These are phyloP conservation scores for Mycotypha africana DNA, from an alignment of 371 early-diverging fungal genomes.

Conservation along the genomic window DNA sequence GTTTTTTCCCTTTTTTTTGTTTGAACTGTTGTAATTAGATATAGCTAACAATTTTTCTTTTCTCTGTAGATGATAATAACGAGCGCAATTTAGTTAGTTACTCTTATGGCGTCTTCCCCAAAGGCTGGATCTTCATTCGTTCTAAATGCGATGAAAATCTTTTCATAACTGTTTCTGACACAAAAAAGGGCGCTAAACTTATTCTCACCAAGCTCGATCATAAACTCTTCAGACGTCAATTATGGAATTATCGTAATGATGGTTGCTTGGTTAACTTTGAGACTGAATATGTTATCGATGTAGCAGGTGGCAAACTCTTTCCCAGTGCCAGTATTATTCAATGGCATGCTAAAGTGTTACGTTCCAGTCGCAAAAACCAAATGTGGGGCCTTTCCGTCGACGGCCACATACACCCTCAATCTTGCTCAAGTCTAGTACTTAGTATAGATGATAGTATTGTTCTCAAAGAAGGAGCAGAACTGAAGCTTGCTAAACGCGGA, in stretches of 20 bases:
- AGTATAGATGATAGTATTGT: slow-evolving; percentile 12
- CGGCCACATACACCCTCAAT: slow-evolving; percentile 37
- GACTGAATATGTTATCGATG: slow-evolving; percentile 49
- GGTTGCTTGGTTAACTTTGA: slow-evolving; percentile 50
- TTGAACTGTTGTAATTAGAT: too few species aligned
- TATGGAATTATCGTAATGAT: slow-evolving; percentile 52
- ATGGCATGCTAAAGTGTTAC: slow-evolving; percentile 31
- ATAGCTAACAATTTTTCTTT: background rate
- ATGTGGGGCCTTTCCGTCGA: slow-evolving; percentile 40
- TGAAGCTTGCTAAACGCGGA: slow-evolving; percentile 28
- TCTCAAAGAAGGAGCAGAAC: slow-evolving; percentile 19
- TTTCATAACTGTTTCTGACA: slow-evolving; percentile 23
- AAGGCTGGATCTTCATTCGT: slow-evolving; percentile 42
- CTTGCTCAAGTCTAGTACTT: slow-evolving; percentile 30
- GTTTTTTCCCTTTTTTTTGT: too few species aligned
- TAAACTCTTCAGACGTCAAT: slow-evolving; percentile 37
- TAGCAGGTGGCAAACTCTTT: slow-evolving; percentile 37
- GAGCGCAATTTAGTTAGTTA: slow-evolving; percentile 30
- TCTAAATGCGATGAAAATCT: slow-evolving; percentile 29
- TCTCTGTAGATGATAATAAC: slow-evolving; percentile 8
- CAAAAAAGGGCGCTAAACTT: slow-evolving; percentile 31
- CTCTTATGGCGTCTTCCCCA: slow-evolving; percentile 38
- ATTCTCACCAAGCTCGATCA: slow-evolving; percentile 25
- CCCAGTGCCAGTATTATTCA: slow-evolving; percentile 27
- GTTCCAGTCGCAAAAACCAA: slow-evolving; percentile 37